Base-by-base conservation (phyloP, 1,284 basidiomycete genomes). In the Puccinia coronata region DNA sequence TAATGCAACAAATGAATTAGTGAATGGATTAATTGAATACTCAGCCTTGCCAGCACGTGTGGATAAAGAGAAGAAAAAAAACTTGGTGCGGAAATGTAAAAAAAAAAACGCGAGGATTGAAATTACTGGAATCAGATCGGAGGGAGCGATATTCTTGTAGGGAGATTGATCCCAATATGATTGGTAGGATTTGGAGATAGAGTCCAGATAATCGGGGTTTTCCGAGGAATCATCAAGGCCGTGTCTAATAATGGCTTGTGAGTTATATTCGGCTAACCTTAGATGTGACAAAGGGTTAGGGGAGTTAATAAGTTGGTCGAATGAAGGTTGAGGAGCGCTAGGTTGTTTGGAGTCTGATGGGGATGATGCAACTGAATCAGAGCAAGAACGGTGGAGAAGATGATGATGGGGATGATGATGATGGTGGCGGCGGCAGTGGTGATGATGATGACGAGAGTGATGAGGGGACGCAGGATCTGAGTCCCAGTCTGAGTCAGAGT, bases 131-230 rank as follows among this genome's bases (percentile, higher is more conserved):
- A 72, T 31, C 6, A 81, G 57, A 74, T 74, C 79, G 18, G 57
- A 63, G 23, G 79, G 69, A 63, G 72, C 67, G 34, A 59, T 81
- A 47, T 49, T 49, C 34, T 81, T 81, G 53, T 84, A 83, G 23
- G 84, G 83, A 2, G 83, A 83, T 72, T 85, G 84, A 67, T 84
- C 84, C 83, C 84, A 85, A 76, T 85, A 85, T 1, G 85, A 78
- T 71, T 84, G 85, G 83, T 85, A 84, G 67, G 83, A 82, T 81
- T 84, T 84, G 65, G 84, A 83, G 47, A 85, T 82, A 14, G 84
- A 84, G 80, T 84, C 82, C 8, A 65, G 20, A 47, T 81, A 74
- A 34, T 81, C 70, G n/a, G 59, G 69, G 53, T 70, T 61, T 36
- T 73, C 47, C 9, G 47, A 51, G n/a, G 47, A 41, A 28, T 81